Base-by-base conservation (phyloP, 768 basidiomycete species). In the Panus rudis region DNA sequence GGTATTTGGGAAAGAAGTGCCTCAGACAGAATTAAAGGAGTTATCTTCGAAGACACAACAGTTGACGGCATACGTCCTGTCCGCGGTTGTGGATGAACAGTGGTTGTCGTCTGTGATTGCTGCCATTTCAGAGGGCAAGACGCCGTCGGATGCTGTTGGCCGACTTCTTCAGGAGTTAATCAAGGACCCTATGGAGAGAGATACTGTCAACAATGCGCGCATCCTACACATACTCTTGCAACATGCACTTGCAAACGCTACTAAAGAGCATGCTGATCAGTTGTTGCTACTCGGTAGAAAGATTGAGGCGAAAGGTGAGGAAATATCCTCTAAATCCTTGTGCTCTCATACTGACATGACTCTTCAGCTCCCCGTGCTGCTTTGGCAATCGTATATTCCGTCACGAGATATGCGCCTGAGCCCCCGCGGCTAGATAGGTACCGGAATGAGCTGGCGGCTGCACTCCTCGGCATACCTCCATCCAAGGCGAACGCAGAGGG, bases 391-490 rank as follows among this genome's bases (percentile, higher is more conserved):
- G 60, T 84, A 6, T 63, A 71, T 7, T 75, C 81, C 3, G 63
- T 92, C 31, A 72, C 79, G 8, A 63, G 68, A 17, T 72, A 73
- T 19, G 79, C 81, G 0, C 70, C 79, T 1, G 91, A 92, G 50
- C 78, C 79, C 6, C 75, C 73, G 0, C 76, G 76, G 16, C 70
- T 94, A 19, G 83, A 87, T 52, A 73, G 89, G 16, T 86, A 84
- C 55, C 77, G 92, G 16, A 96, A 93, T 58, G 92, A 96, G 61
- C 71, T 93, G 8, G 93, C 94, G 0, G 84, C 89, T n/a, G 72
- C 71, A 16, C 60, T 92, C 4, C 65, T 86, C 0, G 85, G 84
- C 19, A 69, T 96, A 12, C 72, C 73, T 1, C 58, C 83, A 0
- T 52, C 62, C 4, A 75, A 78, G 33, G 81, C 79, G n/a, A 78